Conservation (phyloP, 2,329 filamentous ascomycete genomes). For the Amauroascus niger region DNA sequence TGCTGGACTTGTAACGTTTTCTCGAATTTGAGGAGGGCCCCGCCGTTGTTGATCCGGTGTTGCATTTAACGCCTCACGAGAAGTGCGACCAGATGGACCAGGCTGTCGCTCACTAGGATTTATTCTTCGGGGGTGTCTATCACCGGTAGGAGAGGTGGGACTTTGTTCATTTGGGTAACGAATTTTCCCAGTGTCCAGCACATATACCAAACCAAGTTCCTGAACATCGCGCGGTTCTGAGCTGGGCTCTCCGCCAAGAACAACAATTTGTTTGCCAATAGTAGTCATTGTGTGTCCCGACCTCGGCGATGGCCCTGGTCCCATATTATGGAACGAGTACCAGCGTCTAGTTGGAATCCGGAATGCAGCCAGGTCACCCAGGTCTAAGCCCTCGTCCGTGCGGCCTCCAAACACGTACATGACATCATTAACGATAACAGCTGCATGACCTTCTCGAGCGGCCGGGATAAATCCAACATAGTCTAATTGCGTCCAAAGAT, state of each 20-base stretch:
- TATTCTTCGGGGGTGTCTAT: slow-evolving; percentile 36
- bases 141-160: slow-evolving; percentile 32
- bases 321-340: slow-evolving; percentile 99
- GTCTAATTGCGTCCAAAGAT: slow-evolving; percentile 78
- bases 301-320: slow-evolving; percentile 80
- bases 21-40: slow-evolving; percentile 35
- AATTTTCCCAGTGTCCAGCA: slow-evolving; percentile 92
- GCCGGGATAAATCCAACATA: slow-evolving; percentile 97
- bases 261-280: slow-evolving; percentile 82
- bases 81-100: slow-evolving; percentile 33
- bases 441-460: slow-evolving; percentile 86
- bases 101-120: slow-evolving; percentile 34
- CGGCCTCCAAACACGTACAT: slow-evolving; percentile 99
- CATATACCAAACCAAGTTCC: slow-evolving; percentile 80
- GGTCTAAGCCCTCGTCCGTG: slow-evolving; percentile 82
- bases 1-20: slow-evolving; percentile 31
- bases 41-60: slow-evolving; percentile 31
- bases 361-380: slow-evolving; percentile 86
- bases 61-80: slow-evolving; percentile 35
- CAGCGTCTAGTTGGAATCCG: slow-evolving; percentile 74
- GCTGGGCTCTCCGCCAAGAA: slow-evolving; percentile 89
- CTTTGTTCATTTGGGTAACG: slow-evolving; percentile 73
- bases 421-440: slow-evolving; percentile 86
- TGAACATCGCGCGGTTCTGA: slow-evolving; percentile 69
- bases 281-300: slow-evolving; percentile 98